Base-by-base conservation (phyloP, 2,329 filamentous ascomycete genomes). In the Phyllosticta capitalensis region DNA sequence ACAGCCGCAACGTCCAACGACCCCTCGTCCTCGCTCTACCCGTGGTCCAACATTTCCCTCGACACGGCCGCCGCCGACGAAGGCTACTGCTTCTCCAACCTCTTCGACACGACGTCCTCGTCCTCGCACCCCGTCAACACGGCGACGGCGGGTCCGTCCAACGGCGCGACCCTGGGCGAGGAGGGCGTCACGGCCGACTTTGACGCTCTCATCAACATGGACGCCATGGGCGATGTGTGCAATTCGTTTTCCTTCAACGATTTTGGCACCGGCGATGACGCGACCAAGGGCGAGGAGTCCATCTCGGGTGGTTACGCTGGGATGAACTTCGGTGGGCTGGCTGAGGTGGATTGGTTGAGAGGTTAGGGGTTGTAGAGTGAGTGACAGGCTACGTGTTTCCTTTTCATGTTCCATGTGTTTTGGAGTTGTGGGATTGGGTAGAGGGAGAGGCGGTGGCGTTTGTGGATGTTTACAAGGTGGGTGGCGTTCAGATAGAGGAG, bases 131-230 rank as follows among this genome's bases (percentile, higher is more conserved):
- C 24, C 50, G 21, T 52, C 38, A n/a, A 6, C 14, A 45, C 38
- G 5, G 38, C 38, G 14, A 28, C 19, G 9, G 30, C 9, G 26
- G 38, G 28, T 5, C 24, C 14, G 14, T 28, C 30, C 2, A 10
- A 19, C 17, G 51, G 55, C 19, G 26, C 9, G 4, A n/a, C n/a
- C n/a, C 28, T 74, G 20, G 69, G 69, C 33, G 71, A 72, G 56
- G 70, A 74, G 17, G 73, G 73, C 22, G 71, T 73, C 54, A 69
- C 74, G 10, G 71, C 71, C 21, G 72, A 75, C 24, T 75, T 75
- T 26, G 73, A 75, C 30, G 65, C 64, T 7, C 61, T 75, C 21
- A 59, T 75, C n/a, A 74, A 75, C 58, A 62, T 74, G 50, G 73
- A 75, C 61, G 72, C 67, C 3, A 71, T 74, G 52, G 72, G 71